Evolutionary conservation across 768 basidiomycete genomes (phyloP).

Genomic region (Austroboletus festivus): DNA sequence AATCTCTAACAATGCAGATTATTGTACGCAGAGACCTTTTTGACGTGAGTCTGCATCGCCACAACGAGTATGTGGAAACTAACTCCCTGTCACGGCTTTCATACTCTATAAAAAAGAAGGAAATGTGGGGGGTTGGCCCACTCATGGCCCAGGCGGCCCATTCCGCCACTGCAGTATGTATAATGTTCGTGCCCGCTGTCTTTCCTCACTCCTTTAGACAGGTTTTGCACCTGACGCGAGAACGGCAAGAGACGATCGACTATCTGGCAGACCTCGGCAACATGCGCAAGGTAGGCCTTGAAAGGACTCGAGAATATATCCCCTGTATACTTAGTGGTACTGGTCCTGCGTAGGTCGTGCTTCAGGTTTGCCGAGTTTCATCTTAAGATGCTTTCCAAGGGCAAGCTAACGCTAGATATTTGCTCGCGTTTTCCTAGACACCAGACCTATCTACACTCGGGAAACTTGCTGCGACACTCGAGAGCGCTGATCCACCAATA

Average conservation of each 20-base stretch:
- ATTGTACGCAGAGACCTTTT: constrained; percentile 41
- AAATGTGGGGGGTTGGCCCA: constrained; percentile 43
- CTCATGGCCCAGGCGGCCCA: constrained; percentile 45
- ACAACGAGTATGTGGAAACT: no score
- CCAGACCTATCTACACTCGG: constrained; percentile 31
- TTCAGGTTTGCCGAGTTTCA: constrained; percentile 32
- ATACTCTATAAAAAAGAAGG: constrained; percentile 28
- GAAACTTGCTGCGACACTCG: constrained; percentile 32
- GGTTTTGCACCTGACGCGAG: constrained; percentile 41
- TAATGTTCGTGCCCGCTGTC: no score
- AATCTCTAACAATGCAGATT: constrained; percentile 37
- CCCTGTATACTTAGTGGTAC: no score
- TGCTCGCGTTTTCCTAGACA: constrained; percentile 23
- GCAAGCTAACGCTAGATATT: no score
- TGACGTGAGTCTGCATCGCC: constrained; percentile 30
- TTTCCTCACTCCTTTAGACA: constrained; percentile 7
- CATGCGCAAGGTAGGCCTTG: constrained; percentile 39
- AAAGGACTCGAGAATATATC: background rate
- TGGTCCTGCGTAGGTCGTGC: constrained; percentile 32
- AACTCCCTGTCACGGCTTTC: no score
- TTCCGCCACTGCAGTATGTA: constrained; percentile 39
- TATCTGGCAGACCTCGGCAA: constrained; percentile 38
- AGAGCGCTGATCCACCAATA: constrained; percentile 21
- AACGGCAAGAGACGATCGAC: constrained; percentile 34
- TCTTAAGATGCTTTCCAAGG: background rate